Evolutionary conservation across 2,329 filamentous ascomycete species (phyloP), one percentile per base, ranked within the genome.

Genomic region (Xylaria sp.): DNA sequence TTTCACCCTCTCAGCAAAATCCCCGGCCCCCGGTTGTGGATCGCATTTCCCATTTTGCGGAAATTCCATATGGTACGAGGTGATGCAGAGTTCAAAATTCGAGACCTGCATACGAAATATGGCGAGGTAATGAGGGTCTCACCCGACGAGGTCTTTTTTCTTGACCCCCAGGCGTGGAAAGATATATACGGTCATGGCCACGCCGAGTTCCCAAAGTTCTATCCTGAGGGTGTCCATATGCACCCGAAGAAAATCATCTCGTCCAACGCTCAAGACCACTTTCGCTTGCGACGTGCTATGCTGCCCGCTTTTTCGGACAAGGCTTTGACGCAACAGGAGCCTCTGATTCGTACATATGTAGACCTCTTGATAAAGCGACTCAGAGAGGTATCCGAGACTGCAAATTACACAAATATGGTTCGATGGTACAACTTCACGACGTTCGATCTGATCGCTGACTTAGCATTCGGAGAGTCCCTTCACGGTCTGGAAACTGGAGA

Each of bases 231-330:
- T 11, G 58, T 66, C 22, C 58, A 63, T 47, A 70, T 69, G 63
- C 69, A 75, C 55, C 63, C 67, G 7, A 69, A 69, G 66, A 73
- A 71, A 22, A 72, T 77, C 10, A 65, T 71, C 31, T 69, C 70
- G 7, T 47, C 71, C 0, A 73, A 75, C 63, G 59, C 71, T 1
- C 42, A 65, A 15, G 69, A 73, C 29, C 84, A 86, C 70, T 84
- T 82, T 13, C 80, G 83, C 29, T 84, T 84, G 71, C 76, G 84
- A 7, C 76, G 82, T 15, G 82, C 84, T 1, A 78, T 87, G 36
- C 80, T 81, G 25, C 82, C 85, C 63, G 85, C 83, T 0, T 86
- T 87, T 72, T 79, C 77, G 5, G 73, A 73, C 15, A 76, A 75
- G 50, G 75, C 77, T 0, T 61, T 80, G 20, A 31, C 66, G 20